Conservation (phyloP, 768 basidiomycete species). For the Ephemerocybe angulata region DNA sequence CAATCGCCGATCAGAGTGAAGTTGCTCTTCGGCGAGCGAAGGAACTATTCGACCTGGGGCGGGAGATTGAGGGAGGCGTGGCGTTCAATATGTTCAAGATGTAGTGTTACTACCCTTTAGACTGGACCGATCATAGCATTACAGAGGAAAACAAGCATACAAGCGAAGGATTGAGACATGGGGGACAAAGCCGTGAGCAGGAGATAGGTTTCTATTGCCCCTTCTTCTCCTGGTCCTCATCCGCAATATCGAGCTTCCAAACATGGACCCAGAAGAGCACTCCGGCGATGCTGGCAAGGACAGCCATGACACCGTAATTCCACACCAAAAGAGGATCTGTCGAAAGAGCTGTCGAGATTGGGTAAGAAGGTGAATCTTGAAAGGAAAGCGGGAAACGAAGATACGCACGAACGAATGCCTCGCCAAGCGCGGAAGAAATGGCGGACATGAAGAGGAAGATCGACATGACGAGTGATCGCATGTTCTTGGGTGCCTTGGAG, state of each 20-base stretch:
- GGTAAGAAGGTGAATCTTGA: neutral
- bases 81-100: too few relatives aligned
- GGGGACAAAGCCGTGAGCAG: too few relatives aligned
- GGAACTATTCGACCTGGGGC: too few relatives aligned
- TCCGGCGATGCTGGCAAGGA: conserved; percentile 51
- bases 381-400: neutral
- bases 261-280: conserved; percentile 53
- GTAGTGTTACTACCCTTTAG: too few relatives aligned
- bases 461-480: conserved; percentile 83
- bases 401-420: conserved; percentile 66
- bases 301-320: conserved; percentile 65
- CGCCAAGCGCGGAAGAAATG: conserved; percentile 49
- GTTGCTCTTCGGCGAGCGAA: too few relatives aligned
- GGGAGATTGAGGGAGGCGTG: too few relatives aligned
- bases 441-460: conserved; percentile 60
- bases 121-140: too few relatives aligned
- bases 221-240: conserved; percentile 66
- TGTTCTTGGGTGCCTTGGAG: conserved; percentile 85
- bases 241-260: conserved; percentile 50
- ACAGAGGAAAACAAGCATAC: too few relatives aligned
- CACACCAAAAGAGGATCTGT: conserved; percentile 70
- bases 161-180: too few relatives aligned
- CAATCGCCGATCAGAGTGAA: too few relatives aligned
- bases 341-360: conserved; percentile 46
- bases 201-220: too few relatives aligned